A percentile compares a stretch with the other conserved stretches of the same genome.
phyloP scores from a whole-genome alignment of 208 protist species.

The Trypanosomatidae sp. region DNA sequence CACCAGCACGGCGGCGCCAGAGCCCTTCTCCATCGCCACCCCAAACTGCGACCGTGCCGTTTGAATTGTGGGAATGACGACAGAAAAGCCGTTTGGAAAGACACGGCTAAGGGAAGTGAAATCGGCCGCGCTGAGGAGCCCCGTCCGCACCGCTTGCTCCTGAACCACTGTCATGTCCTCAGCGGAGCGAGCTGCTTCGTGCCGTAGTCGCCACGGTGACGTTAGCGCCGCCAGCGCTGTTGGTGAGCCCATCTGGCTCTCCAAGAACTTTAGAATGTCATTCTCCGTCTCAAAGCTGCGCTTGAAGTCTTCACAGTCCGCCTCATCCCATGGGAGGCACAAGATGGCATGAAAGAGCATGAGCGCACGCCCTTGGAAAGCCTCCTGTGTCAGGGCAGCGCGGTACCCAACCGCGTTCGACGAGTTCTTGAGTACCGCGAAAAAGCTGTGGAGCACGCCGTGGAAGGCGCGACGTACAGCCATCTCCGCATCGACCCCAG shows the following conservation, averaged over 20 bases:
- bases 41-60: slow-evolving; percentile 62
- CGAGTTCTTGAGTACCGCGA: slow-evolving; percentile 23
- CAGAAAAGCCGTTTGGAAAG: slow-evolving; percentile 84
- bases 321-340: slow-evolving; percentile 81
- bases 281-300: slow-evolving; percentile 35
- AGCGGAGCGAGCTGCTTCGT: slow-evolving; percentile 22
- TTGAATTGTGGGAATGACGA: slow-evolving; percentile 65
- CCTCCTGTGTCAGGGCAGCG: slow-evolving; percentile 44
- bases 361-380: slow-evolving; percentile 40
- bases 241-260: slow-evolving; percentile 62
- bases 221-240: slow-evolving; percentile 43
- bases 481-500: slow-evolving; percentile 68
- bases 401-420: slow-evolving; percentile 29
- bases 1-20: slow-evolving; percentile 42
- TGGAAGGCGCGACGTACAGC: slow-evolving; percentile 71
- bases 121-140: slow-evolving; percentile 64
- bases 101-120: slow-evolving; percentile 67
- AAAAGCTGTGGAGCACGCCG: slow-evolving; percentile 44
- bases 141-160: slow-evolving; percentile 39
- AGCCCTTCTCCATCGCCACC: slow-evolving; percentile 69
- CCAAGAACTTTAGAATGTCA: slow-evolving; percentile 56
- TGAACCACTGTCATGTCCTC: slow-evolving; percentile 21
- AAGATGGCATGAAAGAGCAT: slow-evolving; percentile 74
- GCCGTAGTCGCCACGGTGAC: slow-evolving; percentile 43
- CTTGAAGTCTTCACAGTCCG: slow-evolving; percentile 76